Conservation (phyloP, 306 rosid genomes). For the Quercus ilex region DNA sequence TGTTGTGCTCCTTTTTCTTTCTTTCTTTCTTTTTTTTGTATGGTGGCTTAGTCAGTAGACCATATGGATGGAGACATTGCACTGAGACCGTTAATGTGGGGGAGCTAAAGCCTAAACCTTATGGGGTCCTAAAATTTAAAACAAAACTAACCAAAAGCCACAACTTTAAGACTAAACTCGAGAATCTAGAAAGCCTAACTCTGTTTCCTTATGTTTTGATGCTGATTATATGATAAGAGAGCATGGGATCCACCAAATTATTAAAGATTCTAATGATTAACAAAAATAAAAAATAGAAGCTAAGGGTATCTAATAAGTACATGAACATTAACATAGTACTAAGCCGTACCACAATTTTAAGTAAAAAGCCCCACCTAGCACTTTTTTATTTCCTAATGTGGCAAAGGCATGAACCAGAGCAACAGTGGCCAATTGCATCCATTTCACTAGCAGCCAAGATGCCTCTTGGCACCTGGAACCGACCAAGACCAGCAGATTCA, state of each 20-base stretch:
- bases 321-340: conserved; percentile 35
- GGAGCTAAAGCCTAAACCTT: conserved; percentile 1
- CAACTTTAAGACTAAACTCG: conserved; percentile 67
- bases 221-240: conserved; percentile 20
- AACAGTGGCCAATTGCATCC: neutral
- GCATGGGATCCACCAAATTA: conserved; percentile 37
- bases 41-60: conserved; percentile 33
- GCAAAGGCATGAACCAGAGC: conserved; percentile 19
- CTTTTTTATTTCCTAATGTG: conserved; percentile 29
- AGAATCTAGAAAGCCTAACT: conserved; percentile 46
- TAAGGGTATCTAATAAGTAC: conserved; percentile 23
- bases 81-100: conserved; percentile 16
- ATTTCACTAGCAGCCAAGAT: neutral
- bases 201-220: conserved; percentile 12
- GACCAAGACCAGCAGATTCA: neutral
- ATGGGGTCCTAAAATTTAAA: conserved; percentile 36
- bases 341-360: conserved; percentile 45
- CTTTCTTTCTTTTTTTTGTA: conserved; percentile 22
- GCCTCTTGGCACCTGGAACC: neutral
- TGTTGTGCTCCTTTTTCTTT: conserved; percentile 33
- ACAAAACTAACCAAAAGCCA: conserved; percentile 38
- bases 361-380: conserved; percentile 31
- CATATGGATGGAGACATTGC: conserved; percentile 19
- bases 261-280: conserved; percentile 16
- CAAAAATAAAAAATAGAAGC: conserved; percentile 9